Evolutionary conservation across 495 filamentous ascomycete genomes (phyloP), one percentile per base, ranked within the genome.

Genomic region (Neurospora sp.): DNA sequence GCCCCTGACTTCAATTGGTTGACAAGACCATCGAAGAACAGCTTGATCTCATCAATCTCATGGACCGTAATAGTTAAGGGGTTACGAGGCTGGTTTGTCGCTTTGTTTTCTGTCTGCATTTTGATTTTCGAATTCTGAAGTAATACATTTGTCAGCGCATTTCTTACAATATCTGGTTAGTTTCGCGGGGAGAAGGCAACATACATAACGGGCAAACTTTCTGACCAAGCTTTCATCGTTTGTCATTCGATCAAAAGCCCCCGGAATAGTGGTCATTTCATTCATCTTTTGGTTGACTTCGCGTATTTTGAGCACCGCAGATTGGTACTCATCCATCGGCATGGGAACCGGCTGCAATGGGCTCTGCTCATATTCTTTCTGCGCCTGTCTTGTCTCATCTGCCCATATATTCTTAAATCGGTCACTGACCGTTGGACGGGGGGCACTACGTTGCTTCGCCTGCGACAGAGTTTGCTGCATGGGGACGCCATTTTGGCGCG

Each of bases 11-110:
- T 75, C 35, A 75, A 73, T 23, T 75, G 78, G 42, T 73, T 75
- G n/a, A 78, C 44, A 35, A 81, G 62, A 42, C 84, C 82, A 35
- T 77, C 77, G 20, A 72, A 74, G 75, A 84, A 85, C 69, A 75
- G 76, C 70, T 82, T 79, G 10, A 85, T 79, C 16, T 82, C 78
- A 16, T 88, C 84, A 37, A 94, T 73, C 41, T 92, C 89, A 6
- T 86, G 77, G 1, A 83, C 82, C n/a, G 79, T 76, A 3, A 94
- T 82, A 1, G 89, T 89, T 48, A 93, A 87, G 12, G 85, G 77
- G 10, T 89, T 87, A 72, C 86, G 88, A 66, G 7, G 14, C 54
- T 35, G 27, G 54, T 27, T 6, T 16, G 23, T 16, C 54, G 12
- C 27, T 27, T 66, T n/a, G n/a, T n/a, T 66, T 18, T 8, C 27